Conservation (phyloP, 2,329 filamentous ascomycete genomes). For the Colletotrichum zoysiae region DNA sequence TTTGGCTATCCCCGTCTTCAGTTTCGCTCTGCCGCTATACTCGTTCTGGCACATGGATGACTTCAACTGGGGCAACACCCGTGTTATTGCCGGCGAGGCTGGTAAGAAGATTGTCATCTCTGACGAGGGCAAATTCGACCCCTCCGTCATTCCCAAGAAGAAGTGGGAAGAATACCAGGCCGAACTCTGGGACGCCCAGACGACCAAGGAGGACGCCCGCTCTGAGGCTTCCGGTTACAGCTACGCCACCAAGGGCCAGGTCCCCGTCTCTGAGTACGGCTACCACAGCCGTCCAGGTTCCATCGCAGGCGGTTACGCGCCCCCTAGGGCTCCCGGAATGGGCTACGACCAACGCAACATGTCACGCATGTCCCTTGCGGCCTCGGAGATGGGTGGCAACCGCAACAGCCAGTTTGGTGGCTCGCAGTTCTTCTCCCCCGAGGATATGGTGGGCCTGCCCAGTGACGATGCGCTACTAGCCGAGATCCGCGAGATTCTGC, state of each 20-base stretch:
- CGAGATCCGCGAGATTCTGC: constrained; percentile 94
- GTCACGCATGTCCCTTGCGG: constrained; percentile 84
- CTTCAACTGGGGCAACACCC: constrained; percentile 99
- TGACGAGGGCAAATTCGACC: constrained; percentile 98
- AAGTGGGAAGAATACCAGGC: constrained; percentile 99
- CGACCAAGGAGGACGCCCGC: constrained; percentile 80
- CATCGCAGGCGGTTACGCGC: constrained; percentile 54
- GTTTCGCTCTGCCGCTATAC: constrained; percentile 90
- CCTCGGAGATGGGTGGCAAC: constrained; percentile 73
- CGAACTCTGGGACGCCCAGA: constrained; percentile 97
- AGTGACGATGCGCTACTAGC: constrained; percentile 90
- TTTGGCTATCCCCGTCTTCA: constrained; percentile 90
- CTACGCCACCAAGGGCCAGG: constrained; percentile 86
- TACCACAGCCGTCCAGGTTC: constrained; percentile 72
- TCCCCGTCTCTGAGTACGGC: constrained; percentile 76
- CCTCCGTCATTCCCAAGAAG: constrained; percentile 92
- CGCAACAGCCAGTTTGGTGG: constrained; percentile 73
- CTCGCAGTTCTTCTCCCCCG: constrained; percentile 70
- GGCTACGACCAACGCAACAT: constrained; percentile 60
- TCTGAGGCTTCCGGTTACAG: constrained; percentile 95
- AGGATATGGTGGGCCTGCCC: constrained; percentile 81
- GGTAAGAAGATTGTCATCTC: constrained; percentile 93
- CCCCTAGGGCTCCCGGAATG: constrained; percentile 62
- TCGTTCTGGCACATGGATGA: constrained; percentile 99
- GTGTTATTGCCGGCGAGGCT: constrained; percentile 93